phyloP scores from a whole-genome alignment of 306 rosid species.

The Medicago truncatula region DNA sequence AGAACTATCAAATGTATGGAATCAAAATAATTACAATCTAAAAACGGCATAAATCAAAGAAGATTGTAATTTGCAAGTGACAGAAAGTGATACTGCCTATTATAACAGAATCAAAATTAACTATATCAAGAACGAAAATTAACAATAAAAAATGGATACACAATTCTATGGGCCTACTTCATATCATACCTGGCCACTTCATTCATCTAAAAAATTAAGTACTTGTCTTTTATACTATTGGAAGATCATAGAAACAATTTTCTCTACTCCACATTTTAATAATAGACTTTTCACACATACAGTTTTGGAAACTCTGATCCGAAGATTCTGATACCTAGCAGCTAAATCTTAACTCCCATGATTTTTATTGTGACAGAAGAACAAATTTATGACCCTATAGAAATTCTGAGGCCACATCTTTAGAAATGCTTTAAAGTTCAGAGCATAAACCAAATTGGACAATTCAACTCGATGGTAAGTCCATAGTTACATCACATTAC shows the following conservation, averaged over 20 bases:
- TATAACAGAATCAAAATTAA: slow-evolving; percentile 18
- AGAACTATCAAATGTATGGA: slow-evolving; percentile 38
- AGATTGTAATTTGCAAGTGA: slow-evolving; percentile 1
- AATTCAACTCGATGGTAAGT: background rate
- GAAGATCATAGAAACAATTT: slow-evolving; percentile 3
- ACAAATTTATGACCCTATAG: background rate
- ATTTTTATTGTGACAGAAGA: background rate
- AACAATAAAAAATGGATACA: slow-evolving; percentile 15
- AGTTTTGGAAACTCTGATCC: background rate
- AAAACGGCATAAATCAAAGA: slow-evolving; percentile 27
- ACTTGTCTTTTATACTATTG: slow-evolving; percentile 8
- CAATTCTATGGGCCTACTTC: background rate
- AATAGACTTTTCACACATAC: background rate
- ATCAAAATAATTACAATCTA: slow-evolving; percentile 28
- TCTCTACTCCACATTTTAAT: slow-evolving; percentile 3
- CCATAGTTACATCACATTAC: background rate
- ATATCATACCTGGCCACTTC: slow-evolving; percentile 16
- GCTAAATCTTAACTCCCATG: background rate
- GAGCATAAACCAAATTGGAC: background rate
- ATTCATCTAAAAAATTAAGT: slow-evolving; percentile 20
- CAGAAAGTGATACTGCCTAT: slow-evolving; percentile 32
- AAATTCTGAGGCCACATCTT: too few species aligned
- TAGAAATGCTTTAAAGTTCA: background rate
- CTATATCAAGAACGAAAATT: slow-evolving; percentile 17
- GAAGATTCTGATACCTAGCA: slow-evolving; percentile 23